These are phyloP conservation scores for Vigna nakashimae DNA, from an alignment of 306 rosid species.

Conservation along the genomic window DNA sequence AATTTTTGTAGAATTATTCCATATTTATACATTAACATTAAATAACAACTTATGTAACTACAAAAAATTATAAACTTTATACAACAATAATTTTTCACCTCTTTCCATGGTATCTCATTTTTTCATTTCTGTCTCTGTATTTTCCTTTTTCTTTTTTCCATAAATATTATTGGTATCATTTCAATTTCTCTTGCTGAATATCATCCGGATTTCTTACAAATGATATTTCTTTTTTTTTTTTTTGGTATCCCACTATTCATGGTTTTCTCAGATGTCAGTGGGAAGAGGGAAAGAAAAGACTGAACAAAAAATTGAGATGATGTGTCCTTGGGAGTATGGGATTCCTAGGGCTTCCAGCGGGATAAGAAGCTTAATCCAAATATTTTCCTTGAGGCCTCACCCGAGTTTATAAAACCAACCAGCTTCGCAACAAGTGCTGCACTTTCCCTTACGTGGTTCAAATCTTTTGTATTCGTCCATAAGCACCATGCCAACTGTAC, in stretches of 20 bases:
- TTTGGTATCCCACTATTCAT: not conserved
- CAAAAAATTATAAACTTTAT: not conserved
- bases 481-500: slow-evolving; percentile 63
- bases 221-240: slow-evolving; percentile 6
- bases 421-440: slow-evolving; percentile 80
- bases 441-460: slow-evolving; percentile 67
- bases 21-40: not conserved
- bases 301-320: slow-evolving; percentile 22
- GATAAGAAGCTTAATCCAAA: slow-evolving; percentile 69
- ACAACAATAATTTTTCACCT: not conserved
- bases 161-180: not conserved
- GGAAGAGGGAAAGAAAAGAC: slow-evolving; percentile 16
- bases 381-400: slow-evolving; percentile 58
- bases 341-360: slow-evolving; percentile 41
- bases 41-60: not conserved
- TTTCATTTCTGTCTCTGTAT: not conserved
- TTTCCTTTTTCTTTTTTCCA: not conserved
- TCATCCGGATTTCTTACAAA: not conserved
- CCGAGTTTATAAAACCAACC: slow-evolving; percentile 63
- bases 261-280: slow-evolving; percentile 16
- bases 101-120: not conserved
- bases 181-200: slow-evolving; percentile 8
- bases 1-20: not conserved
- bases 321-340: not conserved
- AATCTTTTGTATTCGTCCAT: slow-evolving; percentile 70